A percentile compares a stretch with the other conserved stretches of the same genome.
Evolutionary conservation across 2,329 filamentous ascomycete genomes (phyloP).

Genomic region (Pyricularia grisea): DNA sequence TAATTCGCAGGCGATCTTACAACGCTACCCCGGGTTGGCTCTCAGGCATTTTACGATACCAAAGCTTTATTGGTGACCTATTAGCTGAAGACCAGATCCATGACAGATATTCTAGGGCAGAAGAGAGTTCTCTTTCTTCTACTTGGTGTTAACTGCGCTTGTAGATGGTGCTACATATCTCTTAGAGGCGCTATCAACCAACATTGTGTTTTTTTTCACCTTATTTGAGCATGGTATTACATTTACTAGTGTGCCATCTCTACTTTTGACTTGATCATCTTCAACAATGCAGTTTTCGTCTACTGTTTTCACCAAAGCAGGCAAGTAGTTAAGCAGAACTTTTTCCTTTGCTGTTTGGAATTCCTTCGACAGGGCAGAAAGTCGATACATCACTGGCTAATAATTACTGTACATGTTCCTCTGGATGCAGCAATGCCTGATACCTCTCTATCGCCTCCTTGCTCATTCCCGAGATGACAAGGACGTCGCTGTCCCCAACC

Average conservation of each 20-base stretch:
- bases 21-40: neutral
- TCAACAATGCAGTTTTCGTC: no score
- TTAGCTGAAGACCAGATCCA: neutral
- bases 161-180: neutral
- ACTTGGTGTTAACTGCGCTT: neutral
- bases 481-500: constrained; percentile 9
- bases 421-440: neutral
- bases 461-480: constrained; percentile 16
- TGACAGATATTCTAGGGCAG: no score
- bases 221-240: no score
- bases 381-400: no score
- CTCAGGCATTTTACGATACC: neutral
- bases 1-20: no score
- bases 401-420: neutral
- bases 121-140: neutral
- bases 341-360: no score
- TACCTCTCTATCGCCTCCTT: constrained; percentile 11
- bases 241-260: no score
- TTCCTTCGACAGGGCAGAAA: no score
- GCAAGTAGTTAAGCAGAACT: no score
- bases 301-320: no score
- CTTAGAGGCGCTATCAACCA: neutral
- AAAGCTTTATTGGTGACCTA: no score
- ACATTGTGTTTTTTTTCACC: neutral
- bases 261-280: no score